Conservation (phyloP, 768 basidiomycete genomes). For the Dictyophora rubrovolvata region DNA sequence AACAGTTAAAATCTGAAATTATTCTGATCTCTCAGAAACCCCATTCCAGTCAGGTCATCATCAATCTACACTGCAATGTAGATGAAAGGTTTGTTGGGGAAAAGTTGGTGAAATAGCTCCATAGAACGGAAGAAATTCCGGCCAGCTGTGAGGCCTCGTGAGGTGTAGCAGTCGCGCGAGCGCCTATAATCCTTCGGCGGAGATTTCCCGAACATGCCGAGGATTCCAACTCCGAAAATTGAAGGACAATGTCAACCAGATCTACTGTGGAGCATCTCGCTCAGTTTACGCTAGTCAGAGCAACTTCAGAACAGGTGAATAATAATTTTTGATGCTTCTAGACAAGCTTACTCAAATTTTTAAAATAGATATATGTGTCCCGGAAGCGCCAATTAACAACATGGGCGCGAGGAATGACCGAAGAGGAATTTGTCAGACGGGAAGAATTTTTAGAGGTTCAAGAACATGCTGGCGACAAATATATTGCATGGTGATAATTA, state of each 20-base stretch:
- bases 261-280: not conserved
- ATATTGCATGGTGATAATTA: conserved; percentile 31
- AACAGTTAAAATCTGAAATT: too few relatives aligned
- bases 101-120: too few relatives aligned
- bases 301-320: not conserved
- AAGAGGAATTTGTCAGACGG: conserved; percentile 37
- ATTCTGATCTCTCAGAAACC: too few relatives aligned
- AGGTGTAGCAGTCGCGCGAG: too few relatives aligned
- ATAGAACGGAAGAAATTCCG: too few relatives aligned
- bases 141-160: too few relatives aligned
- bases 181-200: too few relatives aligned
- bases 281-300: not conserved
- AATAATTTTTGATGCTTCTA: not conserved
- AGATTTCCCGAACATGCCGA: not conserved
- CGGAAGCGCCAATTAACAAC: conserved; percentile 3
- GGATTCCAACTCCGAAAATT: not conserved
- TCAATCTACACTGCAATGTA: too few relatives aligned
- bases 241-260: not conserved
- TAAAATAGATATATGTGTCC: not conserved
- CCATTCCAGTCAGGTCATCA: too few relatives aligned
- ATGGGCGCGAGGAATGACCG: conserved; percentile 35
- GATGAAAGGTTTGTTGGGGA: too few relatives aligned
- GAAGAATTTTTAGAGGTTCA: conserved; percentile 29
- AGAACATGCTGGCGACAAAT: conserved; percentile 33
- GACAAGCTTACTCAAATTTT: not conserved